Evolutionary conservation across 345 rosid genomes (phyloP).

Genomic region (Ceriops tagal): DNA sequence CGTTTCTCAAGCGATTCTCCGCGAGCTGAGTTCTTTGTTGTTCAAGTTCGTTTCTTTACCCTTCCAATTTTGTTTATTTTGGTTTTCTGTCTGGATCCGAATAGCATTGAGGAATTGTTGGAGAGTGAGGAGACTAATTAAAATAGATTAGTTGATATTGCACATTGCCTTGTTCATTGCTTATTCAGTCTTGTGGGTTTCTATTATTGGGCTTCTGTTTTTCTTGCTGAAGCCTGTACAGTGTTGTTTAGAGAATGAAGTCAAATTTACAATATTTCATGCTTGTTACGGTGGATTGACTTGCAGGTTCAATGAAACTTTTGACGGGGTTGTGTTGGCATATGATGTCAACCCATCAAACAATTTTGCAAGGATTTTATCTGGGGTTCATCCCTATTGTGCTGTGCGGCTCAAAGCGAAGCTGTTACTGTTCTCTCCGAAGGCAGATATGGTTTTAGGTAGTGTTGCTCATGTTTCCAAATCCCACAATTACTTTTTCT

Average conservation of each 20-base stretch:
- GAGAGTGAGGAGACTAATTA: too few relatives aligned
- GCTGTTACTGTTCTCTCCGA: conserved; percentile 69
- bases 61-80: not conserved
- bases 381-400: conserved; percentile 60
- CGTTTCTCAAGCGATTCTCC: conserved; percentile 56
- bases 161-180: too few relatives aligned
- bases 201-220: too few relatives aligned
- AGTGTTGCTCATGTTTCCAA: not conserved
- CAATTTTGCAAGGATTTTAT: conserved; percentile 54
- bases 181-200: too few relatives aligned
- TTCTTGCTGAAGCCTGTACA: too few relatives aligned
- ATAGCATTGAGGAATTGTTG: too few relatives aligned
- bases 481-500: too few relatives aligned
- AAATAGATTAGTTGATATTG: too few relatives aligned
- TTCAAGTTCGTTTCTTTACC: conserved; percentile 53
- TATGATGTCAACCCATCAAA: conserved; percentile 47
- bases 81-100: not conserved
- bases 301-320: conserved; percentile 35
- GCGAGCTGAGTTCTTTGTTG: conserved; percentile 71
- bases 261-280: too few relatives aligned
- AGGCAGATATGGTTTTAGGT: conserved; percentile 70
- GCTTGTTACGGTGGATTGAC: too few relatives aligned
- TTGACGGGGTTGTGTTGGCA: conserved; percentile 75
- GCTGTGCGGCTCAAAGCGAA: conserved; percentile 55
- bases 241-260: too few relatives aligned